phyloP scores from a whole-genome alignment of 345 rosid species.

The Brassica nigra region DNA sequence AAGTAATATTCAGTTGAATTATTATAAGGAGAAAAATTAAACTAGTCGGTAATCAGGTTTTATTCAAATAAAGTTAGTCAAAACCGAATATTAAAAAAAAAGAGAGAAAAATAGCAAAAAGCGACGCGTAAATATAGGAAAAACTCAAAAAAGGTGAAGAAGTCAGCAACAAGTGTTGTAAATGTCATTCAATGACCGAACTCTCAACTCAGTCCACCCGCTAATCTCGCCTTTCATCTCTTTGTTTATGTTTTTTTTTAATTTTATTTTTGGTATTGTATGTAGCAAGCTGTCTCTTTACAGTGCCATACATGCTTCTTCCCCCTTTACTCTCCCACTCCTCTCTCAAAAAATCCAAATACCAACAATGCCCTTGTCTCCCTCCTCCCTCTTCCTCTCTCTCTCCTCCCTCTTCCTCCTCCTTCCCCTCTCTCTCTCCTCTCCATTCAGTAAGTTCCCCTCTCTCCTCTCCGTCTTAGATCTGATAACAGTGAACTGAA shows the following conservation, averaged over 20 bases:
- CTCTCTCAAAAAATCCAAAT: conserved; percentile 20
- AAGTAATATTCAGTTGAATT: neutral
- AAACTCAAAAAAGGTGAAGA: neutral
- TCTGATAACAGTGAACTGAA: conserved; percentile 23
- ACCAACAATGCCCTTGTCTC: conserved; percentile 41
- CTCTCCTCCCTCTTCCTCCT: conserved; percentile 32
- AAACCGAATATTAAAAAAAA: conserved; percentile 1
- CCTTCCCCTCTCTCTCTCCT: conserved; percentile 31
- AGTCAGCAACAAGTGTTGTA: conserved; percentile 30
- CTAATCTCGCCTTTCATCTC: conserved; percentile 39
- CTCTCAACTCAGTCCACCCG: conserved; percentile 35
- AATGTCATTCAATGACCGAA: conserved; percentile 29
- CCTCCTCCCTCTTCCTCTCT: conserved; percentile 30
- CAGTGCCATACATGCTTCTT: conserved; percentile 6
- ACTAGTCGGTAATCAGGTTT: neutral
- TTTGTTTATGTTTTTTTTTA: neutral
- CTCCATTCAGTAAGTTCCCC: conserved; percentile 34
- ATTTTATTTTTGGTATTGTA: neutral
- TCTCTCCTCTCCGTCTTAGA: conserved; percentile 41
- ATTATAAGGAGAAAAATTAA: neutral
- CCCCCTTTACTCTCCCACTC: conserved; percentile 24
- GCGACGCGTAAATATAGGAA: conserved; percentile 13
- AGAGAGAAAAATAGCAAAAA: conserved; percentile 1
- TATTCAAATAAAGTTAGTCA: neutral
- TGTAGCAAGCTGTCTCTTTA: neutral